Percentiles rank a stretch among this genome's conserved stretches.
Evolutionary conservation across 106 monocot species (phyloP).

Genomic region (Ottelia alismoides): DNA sequence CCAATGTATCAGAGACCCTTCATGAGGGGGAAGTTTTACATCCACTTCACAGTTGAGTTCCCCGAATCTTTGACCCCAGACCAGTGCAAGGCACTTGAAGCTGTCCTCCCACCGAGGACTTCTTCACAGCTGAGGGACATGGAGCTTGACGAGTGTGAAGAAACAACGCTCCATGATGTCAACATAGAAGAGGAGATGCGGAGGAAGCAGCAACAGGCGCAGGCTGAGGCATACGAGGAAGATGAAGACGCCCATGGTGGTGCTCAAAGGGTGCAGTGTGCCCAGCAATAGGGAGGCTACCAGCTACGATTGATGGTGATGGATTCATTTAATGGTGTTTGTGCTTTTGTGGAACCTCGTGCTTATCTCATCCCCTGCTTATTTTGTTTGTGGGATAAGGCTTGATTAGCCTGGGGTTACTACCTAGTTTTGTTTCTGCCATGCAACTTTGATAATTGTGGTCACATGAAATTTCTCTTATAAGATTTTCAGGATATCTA

Average conservation of each 20-base stretch:
- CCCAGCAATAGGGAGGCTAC: constrained; percentile 80
- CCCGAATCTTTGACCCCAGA: constrained; percentile 47
- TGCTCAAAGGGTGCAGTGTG: constrained; percentile 71
- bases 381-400: too few relatives aligned
- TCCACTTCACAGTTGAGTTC: constrained; percentile 84
- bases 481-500: too few relatives aligned
- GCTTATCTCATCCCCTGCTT: too few relatives aligned
- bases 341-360: too few relatives aligned
- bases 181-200: constrained; percentile 77
- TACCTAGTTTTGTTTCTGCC: too few relatives aligned
- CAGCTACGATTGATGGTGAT: too few relatives aligned
- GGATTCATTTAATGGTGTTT: too few relatives aligned
- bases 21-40: constrained; percentile 86
- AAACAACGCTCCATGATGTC: constrained; percentile 71
- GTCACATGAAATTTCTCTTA: too few relatives aligned
- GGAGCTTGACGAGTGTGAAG: constrained; percentile 85
- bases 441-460: too few relatives aligned
- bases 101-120: constrained; percentile 40
- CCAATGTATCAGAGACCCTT: constrained; percentile 70
- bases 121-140: constrained; percentile 46
- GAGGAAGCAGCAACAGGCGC: constrained; percentile 39
- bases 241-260: constrained; percentile 50
- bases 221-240: constrained; percentile 77
- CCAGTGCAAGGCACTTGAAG: constrained; percentile 51
- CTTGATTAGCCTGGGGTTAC: too few relatives aligned